Evolutionary conservation across 805 yeast species (phyloP), one percentile per base, ranked within the genome.

Genomic region (Candida insectalens): DNA sequence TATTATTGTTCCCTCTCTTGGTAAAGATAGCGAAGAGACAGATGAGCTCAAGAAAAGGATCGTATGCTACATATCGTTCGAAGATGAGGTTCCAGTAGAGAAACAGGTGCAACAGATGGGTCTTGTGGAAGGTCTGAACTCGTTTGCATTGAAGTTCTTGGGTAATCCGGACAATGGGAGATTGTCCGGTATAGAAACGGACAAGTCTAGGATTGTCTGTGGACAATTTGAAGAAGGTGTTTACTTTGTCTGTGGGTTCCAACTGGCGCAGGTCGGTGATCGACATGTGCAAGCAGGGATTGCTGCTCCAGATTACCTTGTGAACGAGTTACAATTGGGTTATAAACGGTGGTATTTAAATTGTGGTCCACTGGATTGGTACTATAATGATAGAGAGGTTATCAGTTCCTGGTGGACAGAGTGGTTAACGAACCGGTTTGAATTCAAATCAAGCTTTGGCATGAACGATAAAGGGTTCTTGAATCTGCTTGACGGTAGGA

Each of bases 321-420:
- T 38, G 5, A 42, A 46, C 5, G 50, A 53, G 36, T 35, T 63
- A 9, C 27, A 35, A 10, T 33, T 40, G 12, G 67, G 61, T 4
- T 57, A 57, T 35, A 39, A 47, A 22, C 41, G 62, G 5, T 63
- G 57, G 54, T 33, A 39, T 12, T 39, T 63, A 13, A 54, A 59
- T 31, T 41, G 51, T 36, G 64, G 64, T 4, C 36, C 53, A 6
- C 30, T 61, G 20, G 33, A 31, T 7, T n/a, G 19, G 16, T 32
- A 15, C 28, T 9, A 10, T 12, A 8, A 6, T 5, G 22, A 26
- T 10, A 27, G 21, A 4, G 35, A 30, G 1, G 42, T 50, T 12
- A 27, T 38, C 2, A 35, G 28, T 12, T 34, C 39, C 14, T 63
- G 68, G 68, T 64, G 67, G 66, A 36, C 29, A 3, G 35, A 35